Base-by-base conservation (phyloP, 768 basidiomycete species). In the Podaxis sp. region DNA sequence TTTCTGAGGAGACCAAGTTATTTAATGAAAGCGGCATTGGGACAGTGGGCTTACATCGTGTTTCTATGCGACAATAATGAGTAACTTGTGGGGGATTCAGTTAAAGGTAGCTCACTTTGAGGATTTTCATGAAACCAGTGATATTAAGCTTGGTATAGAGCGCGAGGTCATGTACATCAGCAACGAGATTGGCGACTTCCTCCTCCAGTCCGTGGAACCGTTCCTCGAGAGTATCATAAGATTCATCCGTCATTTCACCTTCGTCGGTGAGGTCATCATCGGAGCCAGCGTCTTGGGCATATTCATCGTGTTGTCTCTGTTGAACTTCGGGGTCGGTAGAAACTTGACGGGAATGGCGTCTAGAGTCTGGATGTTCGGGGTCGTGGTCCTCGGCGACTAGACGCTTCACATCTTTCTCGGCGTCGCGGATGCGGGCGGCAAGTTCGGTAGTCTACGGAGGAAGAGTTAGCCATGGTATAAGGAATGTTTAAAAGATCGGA, bases 71-170 rank as follows among this genome's bases (percentile, higher is more conserved):
- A 28, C 11, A 57, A 47, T 58, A 44, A 51, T 51, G 53, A 37
- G 50, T 27, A 11, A 32, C 53, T 32, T 14, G 32, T 5, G n/a
- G n/a, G 21, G 25, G 50, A 35, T 59, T 1, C 25, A 50, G 11
- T 10, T 23, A 38, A 40, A 21, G 25, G 3, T 47, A 27, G 72
- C 73, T 50, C 62, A 89, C 91, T 83, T 98, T 98, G 63, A 98
- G 79, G 63, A 98, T 98, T 77, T 99, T 99, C 82, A 98, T 90
- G 72, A 99, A 99, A 9, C 97, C 97, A 1, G 97, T 98, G 68
- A 98, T 95, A 72, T 98, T 98, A 57, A 98, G 84, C 71, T 98
- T 98, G 2, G 96, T 95, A 71, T 95, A 83, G 32, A 98, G 78
- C 1, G 95, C 94, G 42, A 95, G 81, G 72, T 94, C 92, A 66